phyloP scores from a whole-genome alignment of 2,329 filamentous ascomycete species.

The Phyllosticta citriasiana region DNA sequence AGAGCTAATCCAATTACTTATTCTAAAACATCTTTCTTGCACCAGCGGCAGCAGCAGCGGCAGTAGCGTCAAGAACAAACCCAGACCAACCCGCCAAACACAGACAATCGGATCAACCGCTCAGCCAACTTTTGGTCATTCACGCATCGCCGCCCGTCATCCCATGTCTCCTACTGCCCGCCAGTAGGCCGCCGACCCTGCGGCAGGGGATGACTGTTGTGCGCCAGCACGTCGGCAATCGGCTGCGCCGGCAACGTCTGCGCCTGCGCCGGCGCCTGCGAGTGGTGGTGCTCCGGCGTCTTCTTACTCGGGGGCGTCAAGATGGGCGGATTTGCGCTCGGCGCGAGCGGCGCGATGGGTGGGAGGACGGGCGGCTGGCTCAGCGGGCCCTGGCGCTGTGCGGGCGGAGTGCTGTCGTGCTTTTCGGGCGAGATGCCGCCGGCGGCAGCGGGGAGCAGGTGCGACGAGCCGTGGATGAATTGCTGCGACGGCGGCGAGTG shows the following conservation, averaged over 20 bases:
- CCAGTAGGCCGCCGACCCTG: too few species aligned
- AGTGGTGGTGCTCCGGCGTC: conserved; percentile 16
- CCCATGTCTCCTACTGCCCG: too few species aligned
- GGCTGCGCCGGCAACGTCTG: not conserved
- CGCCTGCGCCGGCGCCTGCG: not conserved
- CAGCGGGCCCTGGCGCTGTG: conserved; percentile 22
- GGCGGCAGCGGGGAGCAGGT: conserved; percentile 25
- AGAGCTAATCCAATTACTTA: too few species aligned
- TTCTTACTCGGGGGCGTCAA: conserved; percentile 53
- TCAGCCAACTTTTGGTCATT: too few species aligned
- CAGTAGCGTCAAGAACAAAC: too few species aligned
- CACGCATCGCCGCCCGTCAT: too few species aligned
- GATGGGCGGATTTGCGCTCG: conserved; percentile 47
- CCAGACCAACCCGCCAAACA: too few species aligned
- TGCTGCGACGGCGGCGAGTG: conserved; percentile 21
- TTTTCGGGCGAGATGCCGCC: conserved; percentile 39
- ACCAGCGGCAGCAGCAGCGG: too few species aligned
- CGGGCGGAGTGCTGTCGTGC: conserved; percentile 28
- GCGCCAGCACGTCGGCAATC: too few species aligned
- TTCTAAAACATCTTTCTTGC: too few species aligned
- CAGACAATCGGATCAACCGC: too few species aligned
- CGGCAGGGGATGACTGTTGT: too few species aligned
- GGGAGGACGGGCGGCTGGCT: conserved; percentile 42
- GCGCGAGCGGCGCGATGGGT: conserved; percentile 47
- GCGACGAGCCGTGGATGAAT: conserved; percentile 15